Base-by-base conservation (phyloP, 2,329 filamentous ascomycete genomes). In the Aspergillus sp. region DNA sequence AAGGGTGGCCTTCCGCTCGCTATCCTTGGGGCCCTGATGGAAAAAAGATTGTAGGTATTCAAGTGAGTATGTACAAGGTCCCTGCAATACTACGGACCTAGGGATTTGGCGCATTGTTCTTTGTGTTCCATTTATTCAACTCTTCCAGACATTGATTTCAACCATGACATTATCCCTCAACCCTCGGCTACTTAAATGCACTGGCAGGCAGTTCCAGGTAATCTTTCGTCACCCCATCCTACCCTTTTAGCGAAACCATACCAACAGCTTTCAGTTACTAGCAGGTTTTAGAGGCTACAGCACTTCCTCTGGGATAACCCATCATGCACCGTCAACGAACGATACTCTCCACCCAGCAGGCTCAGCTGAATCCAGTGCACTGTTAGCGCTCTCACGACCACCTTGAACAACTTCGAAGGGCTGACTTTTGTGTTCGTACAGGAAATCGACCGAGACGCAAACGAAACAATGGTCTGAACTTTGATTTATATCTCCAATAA, bases 131-230 rank as follows among this genome's bases (percentile, higher is more conserved):
- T 43, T 2, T 19, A 43, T 19, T 45, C 41, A 36, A 13, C 12
- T 36, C 41, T 45, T 21, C 12, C 17, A 45, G 4, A 5, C 13
- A 6, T 45, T 13, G 41, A 13, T 13, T 7, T 50, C 17, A 36
- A 60, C 17, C 17, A 64, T 64, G 63, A 51, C 60, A 2, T 28
- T 49, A 5, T 21, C 54, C 15, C 55, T 62, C 12, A 55, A 59
- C 36, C 5, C 49, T 15, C 53, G 49, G 2, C 50, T 56, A 10
- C 41, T 65, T 15, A 15, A 51, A 15, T 32, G 55, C n/a, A 47
- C 38, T 25, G 32, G 52, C 48, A 62, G 52, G 32, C 58, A 53
- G 32, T 57, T 62, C 9, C 63, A 62, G 62, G 63, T 65, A 64
- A 21, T 13, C 41, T 43, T 53, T 17, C 28, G 25, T 9, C 9